Conservation (phyloP, 441 rosid genomes). For the Populus hybrid region DNA sequence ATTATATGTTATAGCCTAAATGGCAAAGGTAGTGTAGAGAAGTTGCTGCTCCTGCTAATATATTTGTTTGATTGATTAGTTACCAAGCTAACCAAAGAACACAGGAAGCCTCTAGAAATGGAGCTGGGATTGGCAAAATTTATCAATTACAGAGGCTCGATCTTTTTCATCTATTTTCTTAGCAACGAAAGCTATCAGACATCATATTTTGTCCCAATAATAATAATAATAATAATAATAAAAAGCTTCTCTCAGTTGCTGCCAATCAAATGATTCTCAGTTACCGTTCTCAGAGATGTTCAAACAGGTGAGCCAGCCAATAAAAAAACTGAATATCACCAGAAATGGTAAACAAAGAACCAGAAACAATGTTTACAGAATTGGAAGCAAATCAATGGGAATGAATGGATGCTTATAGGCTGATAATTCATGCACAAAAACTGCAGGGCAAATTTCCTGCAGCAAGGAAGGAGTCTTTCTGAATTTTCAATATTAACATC, state of each 20-base stretch:
- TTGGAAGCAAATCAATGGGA: not conserved
- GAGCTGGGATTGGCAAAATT: not conserved
- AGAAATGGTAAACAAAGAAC: too few species aligned
- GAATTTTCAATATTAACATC: not conserved
- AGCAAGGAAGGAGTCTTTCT: not conserved
- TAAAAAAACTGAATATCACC: too few species aligned
- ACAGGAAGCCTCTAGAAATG: not conserved
- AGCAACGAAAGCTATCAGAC: not conserved
- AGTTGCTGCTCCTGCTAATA: conserved; percentile 5
- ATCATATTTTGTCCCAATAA: not conserved
- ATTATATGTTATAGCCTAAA: conserved; percentile 17
- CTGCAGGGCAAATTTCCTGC: not conserved
- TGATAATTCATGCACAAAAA: not conserved
- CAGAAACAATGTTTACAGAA: not conserved
- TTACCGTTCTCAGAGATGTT: not conserved
- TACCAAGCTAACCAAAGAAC: not conserved
- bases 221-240: too few species aligned
- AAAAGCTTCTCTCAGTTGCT: too few species aligned
- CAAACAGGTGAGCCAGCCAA: too few species aligned
- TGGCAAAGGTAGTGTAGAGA: conserved; percentile 16
- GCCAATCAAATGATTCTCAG: too few species aligned
- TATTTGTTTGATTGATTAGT: not conserved
- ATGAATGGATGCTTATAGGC: not conserved
- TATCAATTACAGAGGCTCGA: not conserved
- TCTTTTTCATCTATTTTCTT: not conserved